Evolutionary conservation across 2,329 filamentous ascomycete species (phyloP), one percentile per base, ranked within the genome.

Genomic region (Hymenotorrendiella dingleyae): DNA sequence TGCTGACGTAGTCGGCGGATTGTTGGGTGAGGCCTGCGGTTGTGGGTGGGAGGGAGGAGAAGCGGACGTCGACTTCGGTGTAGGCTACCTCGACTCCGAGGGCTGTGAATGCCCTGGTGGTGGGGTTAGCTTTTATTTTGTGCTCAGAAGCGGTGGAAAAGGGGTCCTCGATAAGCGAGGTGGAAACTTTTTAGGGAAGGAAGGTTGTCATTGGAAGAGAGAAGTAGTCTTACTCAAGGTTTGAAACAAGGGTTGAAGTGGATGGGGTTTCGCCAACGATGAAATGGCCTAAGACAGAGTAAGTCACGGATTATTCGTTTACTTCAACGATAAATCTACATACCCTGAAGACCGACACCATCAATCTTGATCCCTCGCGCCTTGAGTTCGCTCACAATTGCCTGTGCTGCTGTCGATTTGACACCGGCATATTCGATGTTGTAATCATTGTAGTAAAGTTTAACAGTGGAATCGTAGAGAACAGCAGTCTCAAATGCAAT

Each of bases 21-120:
- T 81, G 76, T 20, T 67, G 64, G 12, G 60, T 56, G 14, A 68
- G 57, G 22, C 64, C 64, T 1, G 63, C 55, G 1, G 58, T 54
- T 3, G 62, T 67, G 3, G 70, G 59, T 0, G 77, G 74, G 10
- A 78, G 58, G 4, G 55, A 57, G 2, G 42, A 39, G 42, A 72
- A 69, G 21, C 77, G 67, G 47, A 82, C 74, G 54, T 82, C 79
- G 12, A 82, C 65, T 63, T 83, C 78, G 1, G 78, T 82, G 59
- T 78, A 71, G 6, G 76, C 75, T 7, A 80, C 73, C 49, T 82
- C 78, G 4, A 78, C 64, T 3, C 69, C 69, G 1, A 74, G 67
- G 0, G 67, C 64, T 1, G 70, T 69, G 63, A 76, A 82, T 29
- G 69, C 63, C 63, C 28, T 60, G n/a, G n/a, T 28, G 69, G n/a